phyloP scores from a whole-genome alignment of 179 eudicot species.

The Spinacia oleracea region DNA sequence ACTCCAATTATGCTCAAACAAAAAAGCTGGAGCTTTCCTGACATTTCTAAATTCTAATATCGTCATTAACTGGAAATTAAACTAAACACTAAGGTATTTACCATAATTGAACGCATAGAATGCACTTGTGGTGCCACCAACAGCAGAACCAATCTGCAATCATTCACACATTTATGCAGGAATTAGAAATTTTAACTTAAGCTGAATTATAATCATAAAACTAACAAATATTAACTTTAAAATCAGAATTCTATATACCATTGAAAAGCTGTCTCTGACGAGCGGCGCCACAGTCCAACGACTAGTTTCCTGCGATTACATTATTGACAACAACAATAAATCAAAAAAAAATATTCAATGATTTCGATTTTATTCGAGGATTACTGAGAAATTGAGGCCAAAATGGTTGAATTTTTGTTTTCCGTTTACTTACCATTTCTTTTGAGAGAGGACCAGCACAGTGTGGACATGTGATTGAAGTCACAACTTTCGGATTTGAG shows the following conservation, averaged over 20 bases:
- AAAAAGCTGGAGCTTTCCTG: background rate
- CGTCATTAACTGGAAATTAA: background rate
- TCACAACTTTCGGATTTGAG: conserved; percentile 5
- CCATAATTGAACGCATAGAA: conserved; percentile 83
- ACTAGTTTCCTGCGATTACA: conserved; percentile 58
- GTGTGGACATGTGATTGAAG: conserved; percentile 41
- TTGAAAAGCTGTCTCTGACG: conserved; percentile 73
- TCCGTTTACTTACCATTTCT: conserved; percentile 53
- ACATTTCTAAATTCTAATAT: background rate
- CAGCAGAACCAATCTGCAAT: conserved; percentile 77
- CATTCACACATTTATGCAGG: background rate
- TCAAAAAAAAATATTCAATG: background rate
- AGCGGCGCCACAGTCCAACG: conserved; percentile 75
- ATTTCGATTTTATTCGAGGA: background rate
- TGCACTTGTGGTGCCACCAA: conserved; percentile 84
- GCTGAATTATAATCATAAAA: background rate
- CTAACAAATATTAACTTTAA: background rate
- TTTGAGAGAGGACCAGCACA: conserved; percentile 64
- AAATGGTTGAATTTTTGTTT: background rate
- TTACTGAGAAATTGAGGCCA: background rate
- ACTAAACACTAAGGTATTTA: conserved; percentile 23
- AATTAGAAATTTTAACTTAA: background rate
- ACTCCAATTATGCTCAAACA: background rate
- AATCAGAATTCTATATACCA: conserved; percentile 37
- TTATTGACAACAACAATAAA: background rate